Base-by-base conservation (phyloP, 805 yeast genomes). In the Candida caryicola region DNA sequence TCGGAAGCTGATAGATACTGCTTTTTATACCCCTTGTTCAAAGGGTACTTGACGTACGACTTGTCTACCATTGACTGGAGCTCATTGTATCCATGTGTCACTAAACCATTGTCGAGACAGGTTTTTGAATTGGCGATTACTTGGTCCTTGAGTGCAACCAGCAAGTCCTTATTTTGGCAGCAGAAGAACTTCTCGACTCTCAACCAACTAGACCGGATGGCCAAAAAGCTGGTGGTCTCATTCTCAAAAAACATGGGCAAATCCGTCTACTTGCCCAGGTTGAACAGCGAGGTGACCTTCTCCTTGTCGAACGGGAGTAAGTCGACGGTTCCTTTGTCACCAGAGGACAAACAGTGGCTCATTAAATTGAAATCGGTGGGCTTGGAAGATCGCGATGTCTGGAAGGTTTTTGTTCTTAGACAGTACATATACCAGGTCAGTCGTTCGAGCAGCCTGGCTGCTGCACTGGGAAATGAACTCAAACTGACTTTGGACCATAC, bases 1-100 rank as follows among this genome's bases (percentile, higher is more conserved):
- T 70, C 83, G 9, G 70, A 79, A 16, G 93, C 97, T 0, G 97
- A 93, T 48, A 64, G 78, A 8, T 87, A 83, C 49, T 91, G 98
- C 52, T 73, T 88, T 56, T 62, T 90, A 4, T 83, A 86, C 43
- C 98, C 97, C 0, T 69, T 86, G 25, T 73, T 93, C 8, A 72
- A 86, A 43, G 82, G 87, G 1, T 88, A 74, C 52, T 74, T 93
- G 52, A 79, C 77, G 25, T 82, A 87, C 54, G 97, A 91, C 48
- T 73, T 90, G 1, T 66, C 80, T 1, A 82, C 75, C 29, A 79
- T 86, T 47, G 61, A 73, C 1, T 81, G 89, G 77, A 76, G 80
- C 12, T 69, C 79, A 2, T 59, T 91, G 29, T 77, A 81, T 41
- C 78, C 85, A 3, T 77, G 85, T 47, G 71, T 83, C 33, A 81